phyloP scores from a whole-genome alignment of 768 basidiomycete genomes.

The Hemileccinum rubropunctum region DNA sequence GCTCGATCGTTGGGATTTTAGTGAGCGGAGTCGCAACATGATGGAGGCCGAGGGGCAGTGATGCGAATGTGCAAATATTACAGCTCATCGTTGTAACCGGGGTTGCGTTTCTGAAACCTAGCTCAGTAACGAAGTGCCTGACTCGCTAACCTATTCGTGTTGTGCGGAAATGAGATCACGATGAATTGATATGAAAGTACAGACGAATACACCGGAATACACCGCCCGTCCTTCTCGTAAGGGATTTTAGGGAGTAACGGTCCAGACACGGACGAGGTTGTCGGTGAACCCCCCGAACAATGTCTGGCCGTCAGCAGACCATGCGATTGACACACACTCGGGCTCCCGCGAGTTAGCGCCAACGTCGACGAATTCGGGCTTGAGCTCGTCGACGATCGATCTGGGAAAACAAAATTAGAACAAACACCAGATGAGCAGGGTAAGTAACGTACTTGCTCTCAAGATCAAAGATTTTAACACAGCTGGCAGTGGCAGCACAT shows the following conservation, averaged over 20 bases:
- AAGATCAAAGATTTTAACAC: constrained; percentile 99
- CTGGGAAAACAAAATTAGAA: constrained; percentile 35
- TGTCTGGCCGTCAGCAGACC: constrained; percentile 98
- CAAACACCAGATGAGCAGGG: background rate
- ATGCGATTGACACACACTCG: constrained; percentile 95
- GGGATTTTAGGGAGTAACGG: constrained; percentile 54
- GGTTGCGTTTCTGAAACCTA: background rate
- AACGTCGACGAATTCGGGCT: constrained; percentile 86
- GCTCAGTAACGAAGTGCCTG: background rate
- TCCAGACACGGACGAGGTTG: constrained; percentile 91
- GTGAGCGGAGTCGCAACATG: constrained; percentile 62
- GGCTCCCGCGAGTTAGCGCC: constrained; percentile 71
- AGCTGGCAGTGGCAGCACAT: constrained; percentile 95
- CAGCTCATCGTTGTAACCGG: background rate
- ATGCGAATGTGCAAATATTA: background rate
- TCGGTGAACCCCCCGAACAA: constrained; percentile 97
- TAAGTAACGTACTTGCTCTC: constrained; percentile 86
- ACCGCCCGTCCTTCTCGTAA: constrained; percentile 14
- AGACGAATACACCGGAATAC: constrained; percentile 23
- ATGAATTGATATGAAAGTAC: constrained; percentile 24
- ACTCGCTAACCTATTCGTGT: background rate
- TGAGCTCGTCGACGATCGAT: constrained; percentile 98
- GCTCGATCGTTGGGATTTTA: constrained; percentile 67
- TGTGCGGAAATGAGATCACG: constrained; percentile 10
- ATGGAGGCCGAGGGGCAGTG: constrained; percentile 42